Percentiles rank a stretch among this genome's conserved stretches.
These are phyloP conservation scores for Serendipita sp. DNA, from an alignment of 768 basidiomycete genomes.

Conservation along the genomic window DNA sequence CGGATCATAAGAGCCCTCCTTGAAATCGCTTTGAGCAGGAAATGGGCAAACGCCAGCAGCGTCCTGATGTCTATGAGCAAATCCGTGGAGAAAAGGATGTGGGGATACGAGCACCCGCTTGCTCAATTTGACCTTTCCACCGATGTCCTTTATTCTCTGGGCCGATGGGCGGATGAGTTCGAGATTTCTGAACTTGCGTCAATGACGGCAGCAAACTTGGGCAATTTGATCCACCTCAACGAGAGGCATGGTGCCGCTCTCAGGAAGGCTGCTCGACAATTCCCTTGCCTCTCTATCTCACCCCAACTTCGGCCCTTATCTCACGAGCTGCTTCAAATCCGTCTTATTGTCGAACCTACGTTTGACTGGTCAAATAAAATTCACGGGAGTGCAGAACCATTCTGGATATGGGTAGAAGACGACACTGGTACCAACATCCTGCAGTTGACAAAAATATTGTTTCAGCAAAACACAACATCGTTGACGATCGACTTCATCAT, in stretches of 20 bases:
- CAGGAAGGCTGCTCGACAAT: slow-evolving; percentile 63
- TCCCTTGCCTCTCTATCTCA: slow-evolving; percentile 55
- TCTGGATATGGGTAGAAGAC: slow-evolving; percentile 95
- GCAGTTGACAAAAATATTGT: slow-evolving; percentile 56
- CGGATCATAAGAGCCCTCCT: slow-evolving; percentile 89
- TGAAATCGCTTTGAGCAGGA: slow-evolving; percentile 84
- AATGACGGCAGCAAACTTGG: slow-evolving; percentile 53
- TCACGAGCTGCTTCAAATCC: slow-evolving; percentile 66
- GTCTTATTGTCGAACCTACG: slow-evolving; percentile 40
- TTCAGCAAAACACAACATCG: slow-evolving; percentile 46
- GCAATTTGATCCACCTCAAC: slow-evolving; percentile 72
- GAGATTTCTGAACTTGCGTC: slow-evolving; percentile 54
- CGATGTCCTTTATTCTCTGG: slow-evolving; percentile 64
- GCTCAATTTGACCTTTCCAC: slow-evolving; percentile 62
- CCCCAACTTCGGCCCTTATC: slow-evolving; percentile 69
- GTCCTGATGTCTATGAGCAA: slow-evolving; percentile 86
- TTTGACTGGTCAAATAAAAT: slow-evolving; percentile 71
- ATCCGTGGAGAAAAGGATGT: slow-evolving; percentile 78
- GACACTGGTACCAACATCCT: slow-evolving; percentile 65
- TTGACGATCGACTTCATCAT: slow-evolving; percentile 68
- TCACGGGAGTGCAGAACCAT: slow-evolving; percentile 68
- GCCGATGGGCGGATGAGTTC: slow-evolving; percentile 69
- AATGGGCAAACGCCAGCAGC: slow-evolving; percentile 71
- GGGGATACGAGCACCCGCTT: slow-evolving; percentile 90
- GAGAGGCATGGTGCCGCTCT: slow-evolving; percentile 70